phyloP scores from a whole-genome alignment of 352 stramenopile genomes.

The Pythium insidiosum region DNA sequence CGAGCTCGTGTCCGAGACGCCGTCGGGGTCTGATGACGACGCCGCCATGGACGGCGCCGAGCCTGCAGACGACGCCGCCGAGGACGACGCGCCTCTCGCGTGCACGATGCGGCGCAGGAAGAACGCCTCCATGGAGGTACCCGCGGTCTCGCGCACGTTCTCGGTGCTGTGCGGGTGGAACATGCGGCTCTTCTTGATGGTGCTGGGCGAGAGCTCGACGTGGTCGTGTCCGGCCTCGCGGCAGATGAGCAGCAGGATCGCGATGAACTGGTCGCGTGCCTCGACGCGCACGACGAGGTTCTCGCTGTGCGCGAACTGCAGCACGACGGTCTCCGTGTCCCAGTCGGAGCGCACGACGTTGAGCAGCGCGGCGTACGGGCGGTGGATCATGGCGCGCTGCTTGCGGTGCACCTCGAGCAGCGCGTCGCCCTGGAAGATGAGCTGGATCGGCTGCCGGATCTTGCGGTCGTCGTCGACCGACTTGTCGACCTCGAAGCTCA shows the following conservation, averaged over 20 bases:
- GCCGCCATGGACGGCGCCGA: no score
- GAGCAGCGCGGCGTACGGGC: conserved; percentile 44
- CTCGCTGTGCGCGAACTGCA: conserved; percentile 61
- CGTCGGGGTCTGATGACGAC: no score
- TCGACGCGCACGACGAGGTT: conserved; percentile 46
- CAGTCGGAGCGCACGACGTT: conserved; percentile 44
- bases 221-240: conserved; percentile 50
- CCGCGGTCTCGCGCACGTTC: conserved; percentile 14
- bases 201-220: conserved; percentile 25
- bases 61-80: background rate
- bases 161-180: conserved; percentile 48
- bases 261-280: conserved; percentile 51
- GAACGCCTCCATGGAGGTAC: conserved; percentile 39
- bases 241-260: conserved; percentile 49
- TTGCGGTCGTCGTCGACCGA: conserved; percentile 22
- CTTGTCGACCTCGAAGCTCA: conserved; percentile 65
- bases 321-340: conserved; percentile 41
- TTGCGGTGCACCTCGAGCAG: conserved; percentile 61
- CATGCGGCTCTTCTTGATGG: conserved; percentile 42
- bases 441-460: conserved; percentile 44
- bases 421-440: conserved; percentile 51
- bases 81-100: background rate
- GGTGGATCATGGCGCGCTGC: conserved; percentile 40
- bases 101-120: conserved; percentile 31
- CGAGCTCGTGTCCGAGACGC: background rate